Base-by-base conservation (phyloP, 441 rosid species). In the Adansonia grandidieri region DNA sequence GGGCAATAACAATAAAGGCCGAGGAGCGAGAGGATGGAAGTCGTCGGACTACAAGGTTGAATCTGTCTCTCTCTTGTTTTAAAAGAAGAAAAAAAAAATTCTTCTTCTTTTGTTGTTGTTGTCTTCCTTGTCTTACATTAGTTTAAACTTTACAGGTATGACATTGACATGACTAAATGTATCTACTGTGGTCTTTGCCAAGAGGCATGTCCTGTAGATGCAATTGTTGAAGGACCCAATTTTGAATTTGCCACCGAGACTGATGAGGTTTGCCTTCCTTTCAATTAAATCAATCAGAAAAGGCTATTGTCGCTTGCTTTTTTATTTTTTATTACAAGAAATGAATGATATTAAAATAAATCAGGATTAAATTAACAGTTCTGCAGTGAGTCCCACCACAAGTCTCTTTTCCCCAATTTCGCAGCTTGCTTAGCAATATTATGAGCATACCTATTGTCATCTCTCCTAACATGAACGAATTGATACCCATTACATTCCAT, bases 121-220 rank as follows among this genome's bases (percentile, higher is more conserved):
- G 20, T 45, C n/a, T 44, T 10, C 9, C 54, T 44, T 6, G 17
- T 80, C 10, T 54, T n/a, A 9, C 71, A 32, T 0, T 10, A 50
- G 37, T 61, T 58, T 81, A 37, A 64, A 68, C 76, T 66, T 63
- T 82, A 77, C 85, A 96, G 99, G 91, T 92, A 94, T 15, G 97
- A 96, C 79, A 94, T 96, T 71, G 98, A 94, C 88, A 96, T 91
- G 98, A 96, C 98, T 37, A 94, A 96, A 81, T 94, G 99, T 85
- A 96, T 94, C 78, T 96, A 96, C 84, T 96, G 98, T 82, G 99
- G 99, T 50, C 95, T 94, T 81, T 96, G 98, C 92, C 98, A 94
- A 92, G 98, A 96, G 86, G 99, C 99, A 51, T 96, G 98, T 87
- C 99, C 99, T 62, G 98, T 96, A 74, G 99, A 94, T 81, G 99